Evolutionary conservation across 148 eudicot genomes (phyloP), one percentile per base, ranked within the genome.

Genomic region (Gaultheria prostrata): DNA sequence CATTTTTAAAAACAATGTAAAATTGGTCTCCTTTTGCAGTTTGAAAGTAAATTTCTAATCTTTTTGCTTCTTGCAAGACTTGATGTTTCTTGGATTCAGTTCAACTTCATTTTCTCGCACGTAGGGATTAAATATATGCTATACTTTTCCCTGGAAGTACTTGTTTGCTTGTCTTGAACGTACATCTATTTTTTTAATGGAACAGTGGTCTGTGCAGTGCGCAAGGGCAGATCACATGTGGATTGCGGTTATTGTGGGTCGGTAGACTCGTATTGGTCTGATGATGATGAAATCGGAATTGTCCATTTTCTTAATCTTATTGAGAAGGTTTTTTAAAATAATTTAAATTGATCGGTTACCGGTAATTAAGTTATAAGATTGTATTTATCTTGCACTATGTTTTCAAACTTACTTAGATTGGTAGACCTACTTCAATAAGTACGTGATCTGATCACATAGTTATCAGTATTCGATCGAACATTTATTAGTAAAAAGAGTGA

Each of bases 241-340:
- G 1, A 17, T 1, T 1, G 61, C 61, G 20, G 8, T 2, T 7
- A 56, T 56, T 56, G n/a, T 5, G n/a, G 61, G 8, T 56, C 61
- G 61, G n/a, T 5, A 35, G 39, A 35, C 39, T 35, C n/a, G n/a
- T n/a, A 18, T 1, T 18, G n/a, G n/a, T 56, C 61, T 5, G 7
- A 1, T 18, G 20, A 1, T 18, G 20, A 56, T 18, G 9, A 17
- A 56, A 56, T 18, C 8, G n/a, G 20, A 56, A 6, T 5, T 8
- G 8, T 54, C 17, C 61, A 9, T 8, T 26, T 2, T 65, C 24
- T 24, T 65, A 26, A 63, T 63, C 3, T 63, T 8, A 1, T 56
- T 18, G 14, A 63, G n/a, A 13, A 0, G 0, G 8, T 24, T 3
- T 0, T 26, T 11, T 0, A 0, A 65, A 9, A 11, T n/a, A n/a